These are phyloP conservation scores for Phyllosticta ampelicida DNA, from an alignment of 2,329 filamentous ascomycete species.

Conservation along the genomic window DNA sequence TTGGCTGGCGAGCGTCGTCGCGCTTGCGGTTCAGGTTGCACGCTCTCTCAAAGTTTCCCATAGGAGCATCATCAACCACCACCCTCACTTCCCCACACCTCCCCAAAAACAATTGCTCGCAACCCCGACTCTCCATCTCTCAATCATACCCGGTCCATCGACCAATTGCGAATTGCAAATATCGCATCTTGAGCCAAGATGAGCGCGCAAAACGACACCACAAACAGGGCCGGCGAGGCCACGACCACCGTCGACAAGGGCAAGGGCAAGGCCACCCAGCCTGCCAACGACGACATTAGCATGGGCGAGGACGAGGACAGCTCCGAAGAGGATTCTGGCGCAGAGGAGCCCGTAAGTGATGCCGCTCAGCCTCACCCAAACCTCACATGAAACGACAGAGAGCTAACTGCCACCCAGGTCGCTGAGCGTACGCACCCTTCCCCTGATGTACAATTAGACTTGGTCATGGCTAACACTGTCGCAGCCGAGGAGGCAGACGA, in stretches of 20 bases:
- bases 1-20: constrained; percentile 4
- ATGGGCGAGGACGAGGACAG: constrained; percentile 66
- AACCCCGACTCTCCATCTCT: not conserved
- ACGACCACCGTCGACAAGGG: constrained; percentile 60
- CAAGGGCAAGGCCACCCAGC: constrained; percentile 69
- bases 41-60: constrained; percentile 4
- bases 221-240: constrained; percentile 74
- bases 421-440: constrained; percentile 10
- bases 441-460: not conserved
- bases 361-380: not conserved
- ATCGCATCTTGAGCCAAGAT: constrained; percentile 12
- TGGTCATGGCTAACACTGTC: not conserved
- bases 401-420: constrained; percentile 6
- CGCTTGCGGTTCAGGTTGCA: constrained; percentile 4
- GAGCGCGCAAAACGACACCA: constrained; percentile 15
- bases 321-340: constrained; percentile 57
- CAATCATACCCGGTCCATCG: not conserved
- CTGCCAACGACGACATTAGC: constrained; percentile 44
- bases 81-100: not conserved
- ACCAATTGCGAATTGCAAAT: not conserved
- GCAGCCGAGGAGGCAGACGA: constrained; percentile 61
- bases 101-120: not conserved
- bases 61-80: not conserved
- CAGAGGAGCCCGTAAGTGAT: constrained; percentile 44
- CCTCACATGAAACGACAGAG: constrained; percentile 1